phyloP scores from a whole-genome alignment of 2,329 filamentous ascomycete species.

The Drechslerella dactyloides region DNA sequence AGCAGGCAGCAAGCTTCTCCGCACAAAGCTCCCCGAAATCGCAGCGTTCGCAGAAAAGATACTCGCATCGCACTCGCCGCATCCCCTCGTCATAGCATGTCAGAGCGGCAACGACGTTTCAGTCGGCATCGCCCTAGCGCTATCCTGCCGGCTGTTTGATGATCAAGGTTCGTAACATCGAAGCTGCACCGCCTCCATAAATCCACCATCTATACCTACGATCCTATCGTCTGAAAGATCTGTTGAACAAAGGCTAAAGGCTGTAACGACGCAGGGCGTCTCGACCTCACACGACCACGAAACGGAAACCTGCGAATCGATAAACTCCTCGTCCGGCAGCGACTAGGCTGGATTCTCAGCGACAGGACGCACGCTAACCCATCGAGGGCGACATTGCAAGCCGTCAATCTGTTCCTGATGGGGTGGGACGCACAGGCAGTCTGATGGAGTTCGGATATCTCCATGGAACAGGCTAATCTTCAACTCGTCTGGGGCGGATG shows the following conservation, averaged over 20 bases:
- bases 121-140: constrained; percentile 75
- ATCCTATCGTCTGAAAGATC: constrained; percentile 56
- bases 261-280: constrained; percentile 21
- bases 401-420: constrained; percentile 88
- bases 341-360: constrained; percentile 81
- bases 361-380: constrained; percentile 81
- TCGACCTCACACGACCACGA: constrained; percentile 10
- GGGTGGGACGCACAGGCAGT: constrained; percentile 15
- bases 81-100: constrained; percentile 69
- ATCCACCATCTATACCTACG: constrained; percentile 29
- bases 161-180: constrained; percentile 64
- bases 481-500: background rate
- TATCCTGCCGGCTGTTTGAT: constrained; percentile 76
- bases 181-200: background rate
- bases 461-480: too few relatives aligned
- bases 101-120: constrained; percentile 80
- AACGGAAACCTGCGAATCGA: constrained; percentile 60
- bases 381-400: constrained; percentile 82
- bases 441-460: too few relatives aligned
- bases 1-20: constrained; percentile 80
- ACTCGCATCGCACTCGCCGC: constrained; percentile 52
- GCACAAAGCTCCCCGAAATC: constrained; percentile 71
- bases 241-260: constrained; percentile 53
- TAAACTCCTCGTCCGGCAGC: constrained; percentile 77
- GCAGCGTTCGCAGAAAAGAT: constrained; percentile 63